A percentile compares a stretch with the other conserved stretches of the same genome.
phyloP scores from a whole-genome alignment of 2,329 filamentous ascomycete genomes.

The Pseudopyrenochaeta lycopersici region DNA sequence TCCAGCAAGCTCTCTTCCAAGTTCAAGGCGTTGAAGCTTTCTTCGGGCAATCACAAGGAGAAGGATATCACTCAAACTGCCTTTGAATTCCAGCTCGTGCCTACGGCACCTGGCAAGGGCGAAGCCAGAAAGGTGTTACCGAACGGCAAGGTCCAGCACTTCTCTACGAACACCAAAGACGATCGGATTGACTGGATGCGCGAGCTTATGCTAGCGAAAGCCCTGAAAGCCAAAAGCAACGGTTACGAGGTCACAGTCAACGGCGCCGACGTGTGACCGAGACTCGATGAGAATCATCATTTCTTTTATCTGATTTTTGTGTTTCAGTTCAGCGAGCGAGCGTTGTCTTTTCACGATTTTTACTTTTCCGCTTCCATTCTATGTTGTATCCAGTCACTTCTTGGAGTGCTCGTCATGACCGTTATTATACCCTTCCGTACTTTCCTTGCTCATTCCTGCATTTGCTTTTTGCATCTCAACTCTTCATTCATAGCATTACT shows the following conservation, averaged over 20 bases:
- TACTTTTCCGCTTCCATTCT: slow-evolving; percentile 10
- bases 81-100: slow-evolving; percentile 87
- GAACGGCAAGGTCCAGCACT: slow-evolving; percentile 85
- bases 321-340: slow-evolving; percentile 23
- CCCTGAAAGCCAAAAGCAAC: slow-evolving; percentile 82
- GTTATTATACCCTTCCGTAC: slow-evolving; percentile 41
- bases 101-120: slow-evolving; percentile 64
- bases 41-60: slow-evolving; percentile 60
- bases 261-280: slow-evolving; percentile 56
- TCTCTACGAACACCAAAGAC: slow-evolving; percentile 69
- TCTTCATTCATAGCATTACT: slow-evolving; percentile 14
- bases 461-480: slow-evolving; percentile 13
- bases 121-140: slow-evolving; percentile 47
- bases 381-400: slow-evolving; percentile 9
- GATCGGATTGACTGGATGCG: slow-evolving; percentile 98
- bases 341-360: slow-evolving; percentile 12
- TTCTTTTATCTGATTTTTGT: slow-evolving; percentile 5
- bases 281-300: neutral
- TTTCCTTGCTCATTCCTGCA: slow-evolving; percentile 18
- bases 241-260: slow-evolving; percentile 86
- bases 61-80: slow-evolving; percentile 67
- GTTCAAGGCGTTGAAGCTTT: slow-evolving; percentile 77
- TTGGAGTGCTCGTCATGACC: slow-evolving; percentile 27
- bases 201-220: slow-evolving; percentile 90
- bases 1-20: slow-evolving; percentile 86